Evolutionary conservation across 2,329 filamentous ascomycete species (phyloP), one percentile per base, ranked within the genome.

Genomic region (Xenoacremonium recifei): DNA sequence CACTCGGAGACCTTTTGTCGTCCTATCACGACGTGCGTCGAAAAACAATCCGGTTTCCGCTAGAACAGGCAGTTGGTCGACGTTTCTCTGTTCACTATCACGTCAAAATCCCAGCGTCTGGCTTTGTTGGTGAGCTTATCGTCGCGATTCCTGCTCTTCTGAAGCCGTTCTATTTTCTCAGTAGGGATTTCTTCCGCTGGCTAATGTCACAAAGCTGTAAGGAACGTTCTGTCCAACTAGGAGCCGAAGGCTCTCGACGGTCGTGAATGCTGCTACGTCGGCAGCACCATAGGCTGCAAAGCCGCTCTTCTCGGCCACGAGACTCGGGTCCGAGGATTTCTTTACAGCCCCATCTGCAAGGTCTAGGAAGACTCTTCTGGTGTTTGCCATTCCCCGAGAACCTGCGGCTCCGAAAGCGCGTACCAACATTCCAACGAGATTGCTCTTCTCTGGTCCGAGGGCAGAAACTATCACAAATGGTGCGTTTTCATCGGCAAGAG

Each of bases 141-240:
- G 18, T 38, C 16, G 19, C 37, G 16, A 13, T 45, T 27, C 30
- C 35, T 19, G 19, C 21, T 21, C 15, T 32, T 15, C n/a, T n/a
- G n/a, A n/a, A n/a, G n/a, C 30, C 48, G 59, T 75, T 49, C 67
- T 29, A 4, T 13, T 16, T 42, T 30, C 21, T 57, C 61, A 78
- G 50, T 72, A 77, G 46, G 76, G 63, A 20, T 67, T 69, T 17
- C 73, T 65, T 3, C 76, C 76, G 36, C 74, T 74, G 2, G 88
- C 87, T 60, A 93, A 71, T 36, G 87, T 76, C 31, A 93, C 89
- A 69, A 95, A 95, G 66, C 87, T 90, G 65, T 89, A 92, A 5
- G 86, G 87, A 42, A 93, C 87, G 61, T 93, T 93, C 68, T 93
- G 87, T 9, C 89, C 89, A 10, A 92, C 86, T 18, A 95, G 73